Evolutionary conservation across 805 yeast species (phyloP).

Genomic region (Ogataea neopini): DNA sequence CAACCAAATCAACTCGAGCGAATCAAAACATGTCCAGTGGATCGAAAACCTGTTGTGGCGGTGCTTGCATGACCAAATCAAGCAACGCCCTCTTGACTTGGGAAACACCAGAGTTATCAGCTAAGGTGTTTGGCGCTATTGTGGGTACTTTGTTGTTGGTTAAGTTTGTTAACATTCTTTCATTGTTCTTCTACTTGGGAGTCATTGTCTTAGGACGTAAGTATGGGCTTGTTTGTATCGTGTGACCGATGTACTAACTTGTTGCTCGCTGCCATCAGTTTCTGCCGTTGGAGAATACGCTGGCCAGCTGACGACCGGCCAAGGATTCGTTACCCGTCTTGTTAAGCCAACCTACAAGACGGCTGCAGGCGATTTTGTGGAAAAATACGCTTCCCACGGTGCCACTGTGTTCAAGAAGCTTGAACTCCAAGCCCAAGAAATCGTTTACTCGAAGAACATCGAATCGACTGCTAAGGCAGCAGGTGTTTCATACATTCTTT

Average conservation of each 20-base stretch:
- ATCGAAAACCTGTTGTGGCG: conserved; percentile 32
- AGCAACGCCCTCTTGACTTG: conserved; percentile 56
- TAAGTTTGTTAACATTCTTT: conserved; percentile 63
- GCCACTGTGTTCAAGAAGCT: conserved; percentile 43
- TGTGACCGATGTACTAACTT: conserved; percentile 10
- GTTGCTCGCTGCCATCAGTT: conserved; percentile 22
- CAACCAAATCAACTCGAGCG: not conserved
- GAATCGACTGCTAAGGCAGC: conserved; percentile 75
- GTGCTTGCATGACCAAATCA: conserved; percentile 31
- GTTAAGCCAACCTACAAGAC: conserved; percentile 57
- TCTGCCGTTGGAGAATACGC: conserved; percentile 78
- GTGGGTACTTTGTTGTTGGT: conserved; percentile 54
- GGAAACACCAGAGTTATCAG: conserved; percentile 76
- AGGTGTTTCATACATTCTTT: conserved; percentile 60
- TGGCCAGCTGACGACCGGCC: conserved; percentile 71
- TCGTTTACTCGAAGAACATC: conserved; percentile 68
- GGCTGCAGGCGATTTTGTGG: conserved; percentile 31
- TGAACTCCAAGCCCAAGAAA: conserved; percentile 55
- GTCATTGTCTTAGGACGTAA: conserved; percentile 51
- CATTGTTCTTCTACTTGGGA: conserved; percentile 58
- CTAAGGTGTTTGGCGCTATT: conserved; percentile 68
- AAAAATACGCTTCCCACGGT: conserved; percentile 36
- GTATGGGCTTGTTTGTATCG: conserved; percentile 4
- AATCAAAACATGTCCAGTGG: conserved; percentile 11
- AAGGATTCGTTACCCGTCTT: conserved; percentile 78